phyloP scores from a whole-genome alignment of 148 eudicot species.

The Chenopodium formosanum region DNA sequence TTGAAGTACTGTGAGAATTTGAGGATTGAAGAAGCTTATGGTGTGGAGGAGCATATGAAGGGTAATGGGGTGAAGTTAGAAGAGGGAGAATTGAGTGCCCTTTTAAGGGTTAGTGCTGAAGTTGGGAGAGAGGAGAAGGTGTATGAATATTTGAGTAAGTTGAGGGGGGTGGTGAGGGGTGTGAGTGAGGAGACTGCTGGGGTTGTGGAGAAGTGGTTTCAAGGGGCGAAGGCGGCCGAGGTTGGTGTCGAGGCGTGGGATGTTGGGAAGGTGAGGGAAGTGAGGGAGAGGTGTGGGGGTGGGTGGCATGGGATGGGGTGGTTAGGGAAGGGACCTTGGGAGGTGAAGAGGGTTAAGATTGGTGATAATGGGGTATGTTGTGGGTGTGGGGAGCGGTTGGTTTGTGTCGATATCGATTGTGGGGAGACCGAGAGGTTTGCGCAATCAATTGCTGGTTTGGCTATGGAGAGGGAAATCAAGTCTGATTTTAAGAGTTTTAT shows the following conservation, averaged over 20 bases:
- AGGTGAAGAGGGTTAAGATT: conserved; percentile 43
- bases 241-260: conserved; percentile 54
- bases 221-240: conserved; percentile 43
- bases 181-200: conserved; percentile 51
- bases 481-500: conserved; percentile 76
- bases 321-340: conserved; percentile 81
- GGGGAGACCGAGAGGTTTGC: conserved; percentile 81
- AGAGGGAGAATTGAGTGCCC: conserved; percentile 58
- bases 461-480: conserved; percentile 73
- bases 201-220: conserved; percentile 68
- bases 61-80: conserved; percentile 47
- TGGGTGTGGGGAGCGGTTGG: conserved; percentile 61
- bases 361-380: conserved; percentile 49
- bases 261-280: conserved; percentile 46
- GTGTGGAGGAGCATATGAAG: conserved; percentile 64
- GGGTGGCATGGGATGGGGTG: conserved; percentile 98
- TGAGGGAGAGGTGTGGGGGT: conserved; percentile 62
- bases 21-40: conserved; percentile 65
- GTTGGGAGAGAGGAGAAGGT: conserved; percentile 54
- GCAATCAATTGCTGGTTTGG: conserved; percentile 72
- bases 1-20: conserved; percentile 45
- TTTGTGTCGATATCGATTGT: conserved; percentile 75
- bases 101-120: conserved; percentile 70
- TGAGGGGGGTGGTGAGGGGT: conserved; percentile 55
- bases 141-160: conserved; percentile 81